Conservation (phyloP, 2,329 filamentous ascomycete genomes). For the Alternaria novae-zelandiae region DNA sequence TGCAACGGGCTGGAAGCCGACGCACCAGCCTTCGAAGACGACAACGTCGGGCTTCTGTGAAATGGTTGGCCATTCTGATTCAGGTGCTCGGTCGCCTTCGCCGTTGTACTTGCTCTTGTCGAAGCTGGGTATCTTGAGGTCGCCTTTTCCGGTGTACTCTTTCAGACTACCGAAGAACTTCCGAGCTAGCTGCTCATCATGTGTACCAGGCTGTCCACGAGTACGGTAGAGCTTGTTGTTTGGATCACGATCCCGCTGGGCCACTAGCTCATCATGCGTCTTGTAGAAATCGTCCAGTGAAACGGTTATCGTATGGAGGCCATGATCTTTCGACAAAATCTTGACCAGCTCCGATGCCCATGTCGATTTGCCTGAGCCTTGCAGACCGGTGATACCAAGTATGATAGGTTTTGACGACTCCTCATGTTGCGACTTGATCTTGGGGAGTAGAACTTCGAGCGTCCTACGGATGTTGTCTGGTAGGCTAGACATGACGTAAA, state of each 20-base stretch:
- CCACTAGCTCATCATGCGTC: conserved; percentile 69
- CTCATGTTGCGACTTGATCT: conserved; percentile 28
- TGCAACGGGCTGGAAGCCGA: conserved; percentile 76
- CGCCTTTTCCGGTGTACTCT: conserved; percentile 54
- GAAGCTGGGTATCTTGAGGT: conserved; percentile 73
- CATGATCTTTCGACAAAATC: conserved; percentile 29
- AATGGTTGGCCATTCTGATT: conserved; percentile 66
- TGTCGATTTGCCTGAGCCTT: conserved; percentile 92
- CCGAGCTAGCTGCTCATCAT: conserved; percentile 72
- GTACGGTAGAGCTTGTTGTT: conserved; percentile 79
- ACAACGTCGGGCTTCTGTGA: conserved; percentile 68
- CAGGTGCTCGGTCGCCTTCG: conserved; percentile 74
- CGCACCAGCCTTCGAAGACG: conserved; percentile 89
- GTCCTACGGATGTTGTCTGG: conserved; percentile 37
- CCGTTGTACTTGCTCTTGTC: conserved; percentile 82
- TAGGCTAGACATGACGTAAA: conserved; percentile 30
- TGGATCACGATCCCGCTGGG: conserved; percentile 69
- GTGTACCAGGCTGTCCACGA: conserved; percentile 82
- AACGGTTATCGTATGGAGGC: conserved; percentile 39
- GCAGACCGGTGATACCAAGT: conserved; percentile 87
- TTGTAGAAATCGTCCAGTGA: conserved; percentile 86
- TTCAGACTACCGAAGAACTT: conserved; percentile 68
- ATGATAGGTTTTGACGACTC: conserved; percentile 70
- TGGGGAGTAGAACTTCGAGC: conserved; percentile 37
- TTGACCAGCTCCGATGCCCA: conserved; percentile 61